Base-by-base conservation (phyloP, 192 early-diverging fungal species). In the Diversispora epigaea region DNA sequence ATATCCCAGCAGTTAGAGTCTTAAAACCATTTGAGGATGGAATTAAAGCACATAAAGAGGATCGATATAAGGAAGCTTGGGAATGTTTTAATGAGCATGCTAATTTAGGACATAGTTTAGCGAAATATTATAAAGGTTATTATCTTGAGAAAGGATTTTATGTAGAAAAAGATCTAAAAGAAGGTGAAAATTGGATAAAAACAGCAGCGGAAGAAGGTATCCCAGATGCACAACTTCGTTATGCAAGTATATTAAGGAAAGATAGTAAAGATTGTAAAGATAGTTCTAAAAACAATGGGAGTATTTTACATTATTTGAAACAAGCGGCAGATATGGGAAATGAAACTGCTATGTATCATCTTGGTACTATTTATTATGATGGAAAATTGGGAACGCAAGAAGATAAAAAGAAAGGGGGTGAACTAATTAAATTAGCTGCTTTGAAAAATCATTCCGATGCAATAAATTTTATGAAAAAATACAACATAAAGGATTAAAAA, bases 51-150 rank as follows among this genome's bases (percentile, higher is more conserved):
- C 58, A 73, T 49, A 73, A 49, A 73, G n/a, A 4, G 7, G 5
- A 25, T 2, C 3, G 25, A 12, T 40, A 47, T 15, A 25, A 45
- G n/a, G 19, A 44, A 46, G 57, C 71, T 25, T 73, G 41, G 44
- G 32, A 62, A 73, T 62, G 56, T n/a, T 73, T 73, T 62, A n/a
- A 17, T 12, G 56, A 11, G 15, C 71, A 73, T 50, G 71, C 58
- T 19, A 46, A 73, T 25, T 19, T 73, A 3, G 44, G 39, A 9
- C 45, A 73, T 21, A 46, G 12, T n/a, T 19, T 17, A 49, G 71
- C 71, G 11, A 73, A 52, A 73, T 73, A 73, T 61, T 73, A 58
- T 56, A 44, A 73, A 46, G 71, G 57, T 6, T 73, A 61, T 46
- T 73, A 73, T 62, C 47, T 73, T 12, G 45, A 14, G 40, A 54